A percentile compares a stretch with the other conserved stretches of the same genome.
These are phyloP conservation scores for Fraxinus paxiana DNA, from an alignment of 305 asterid genomes.

Conservation along the genomic window DNA sequence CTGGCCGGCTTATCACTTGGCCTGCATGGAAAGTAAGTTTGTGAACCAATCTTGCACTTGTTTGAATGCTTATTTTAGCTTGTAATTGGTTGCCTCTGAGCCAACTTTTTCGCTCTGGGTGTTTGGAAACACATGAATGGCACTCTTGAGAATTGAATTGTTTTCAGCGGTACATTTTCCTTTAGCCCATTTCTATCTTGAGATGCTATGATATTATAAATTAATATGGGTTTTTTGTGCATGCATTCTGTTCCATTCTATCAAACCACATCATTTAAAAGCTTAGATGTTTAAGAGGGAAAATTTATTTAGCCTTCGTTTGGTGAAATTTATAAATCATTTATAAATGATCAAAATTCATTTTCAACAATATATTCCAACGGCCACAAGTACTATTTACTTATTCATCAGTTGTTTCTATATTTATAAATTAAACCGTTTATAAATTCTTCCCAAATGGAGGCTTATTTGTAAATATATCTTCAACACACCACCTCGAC, in stretches of 20 bases:
- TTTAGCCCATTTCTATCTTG: neutral
- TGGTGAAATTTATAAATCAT: neutral
- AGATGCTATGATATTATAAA: neutral
- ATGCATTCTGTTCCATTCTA: neutral
- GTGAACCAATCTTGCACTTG: neutral
- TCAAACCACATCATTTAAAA: neutral
- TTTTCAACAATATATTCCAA: neutral
- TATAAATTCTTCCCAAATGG: neutral
- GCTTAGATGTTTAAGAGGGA: neutral
- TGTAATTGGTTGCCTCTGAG: neutral
- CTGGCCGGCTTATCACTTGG: slow-evolving; percentile 47
- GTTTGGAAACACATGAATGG: neutral
- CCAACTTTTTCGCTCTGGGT: neutral
- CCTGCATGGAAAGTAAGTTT: slow-evolving; percentile 42
- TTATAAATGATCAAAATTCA: neutral
- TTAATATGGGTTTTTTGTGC: neutral
- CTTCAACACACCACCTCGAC: neutral
- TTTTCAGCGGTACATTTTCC: neutral
- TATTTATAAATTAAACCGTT: neutral
- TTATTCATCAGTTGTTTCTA: neutral
- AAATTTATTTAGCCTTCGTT: neutral
- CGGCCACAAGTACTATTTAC: neutral
- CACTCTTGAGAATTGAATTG: neutral
- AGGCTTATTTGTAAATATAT: neutral
- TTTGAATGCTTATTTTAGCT: neutral